A percentile compares a stretch with the other conserved stretches of the same genome.
These are phyloP conservation scores for Gentiana dahurica DNA, from an alignment of 257 asterid genomes.

Conservation along the genomic window DNA sequence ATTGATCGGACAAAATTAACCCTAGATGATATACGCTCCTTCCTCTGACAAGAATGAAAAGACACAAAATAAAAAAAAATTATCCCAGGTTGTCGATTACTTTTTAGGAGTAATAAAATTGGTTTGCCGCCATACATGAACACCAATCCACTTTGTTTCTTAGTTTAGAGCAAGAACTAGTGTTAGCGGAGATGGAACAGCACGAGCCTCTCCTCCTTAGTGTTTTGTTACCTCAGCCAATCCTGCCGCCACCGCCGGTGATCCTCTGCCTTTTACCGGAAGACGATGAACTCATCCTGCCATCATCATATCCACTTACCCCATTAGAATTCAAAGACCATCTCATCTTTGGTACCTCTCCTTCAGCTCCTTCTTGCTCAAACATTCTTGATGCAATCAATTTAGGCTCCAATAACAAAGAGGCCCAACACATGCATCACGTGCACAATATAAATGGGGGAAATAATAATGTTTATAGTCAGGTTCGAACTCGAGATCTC, in stretches of 20 bases:
- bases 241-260: slow-evolving; percentile 27
- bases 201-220: slow-evolving; percentile 60
- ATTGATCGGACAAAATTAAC: no score
- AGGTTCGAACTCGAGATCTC: no score
- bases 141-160: slow-evolving; percentile 2
- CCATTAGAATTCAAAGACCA: slow-evolving; percentile 68
- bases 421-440: no score
- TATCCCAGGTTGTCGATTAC: no score
- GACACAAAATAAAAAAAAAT: no score
- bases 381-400: slow-evolving; percentile 37
- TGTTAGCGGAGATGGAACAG: slow-evolving; percentile 34
- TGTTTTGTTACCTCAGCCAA: slow-evolving; percentile 20
- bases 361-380: slow-evolving; percentile 26
- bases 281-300: slow-evolving; percentile 43
- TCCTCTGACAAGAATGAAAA: no score
- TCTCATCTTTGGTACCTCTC: slow-evolving; percentile 59
- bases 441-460: no score
- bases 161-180: slow-evolving; percentile 5
- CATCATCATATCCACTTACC: slow-evolving; percentile 29
- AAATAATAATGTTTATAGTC: no score
- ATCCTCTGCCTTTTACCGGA: slow-evolving; percentile 60
- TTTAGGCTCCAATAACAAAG: no score
- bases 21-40: no score
- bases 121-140: not conserved
- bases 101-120: no score